Base-by-base conservation (phyloP, 805 yeast genomes). In the Ogataea philodendri region DNA sequence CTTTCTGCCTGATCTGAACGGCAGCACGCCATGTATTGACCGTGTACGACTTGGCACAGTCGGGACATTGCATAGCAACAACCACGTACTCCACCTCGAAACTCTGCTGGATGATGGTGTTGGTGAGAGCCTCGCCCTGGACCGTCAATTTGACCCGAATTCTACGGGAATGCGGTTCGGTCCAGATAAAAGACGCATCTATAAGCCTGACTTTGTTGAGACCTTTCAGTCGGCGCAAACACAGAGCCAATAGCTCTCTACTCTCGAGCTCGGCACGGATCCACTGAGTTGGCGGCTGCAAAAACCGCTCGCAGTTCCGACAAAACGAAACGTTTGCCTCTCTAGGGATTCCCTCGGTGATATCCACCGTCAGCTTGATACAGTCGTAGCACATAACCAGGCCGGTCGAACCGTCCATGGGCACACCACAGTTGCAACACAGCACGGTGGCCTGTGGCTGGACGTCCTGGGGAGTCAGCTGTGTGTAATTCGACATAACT, bases 111-210 rank as follows among this genome's bases (percentile, higher is more conserved):
- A 93, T 78, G 46, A 90, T 84, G 16, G 96, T 86, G 55, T 86
- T 87, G 18, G 81, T 71, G 76, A 88, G 80, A 15, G 96, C 97
- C 61, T 93, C 98, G 48, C 97, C 97, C 63, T 90, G 97, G 19
- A 93, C 96, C 0, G 97, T 87, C 36, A 93, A 65, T 55, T 89
- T 88, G 45, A 94, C 78, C 61, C 88, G 79, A 42, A 90, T 78
- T 69, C 99, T 81, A 63, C 98, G 76, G 17, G 97, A 88, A 62
- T 93, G 99, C 3, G 99, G 98, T 66, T 93, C 99, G 1, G 99
- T 93, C 99, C 99, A 93, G 44, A 94, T 78, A 53, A 89, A 93
- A 5, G 89, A 76, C 2, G 98, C 99, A 65, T 93, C 97, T 26
- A 87, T 78, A 42, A 93, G 68, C 51, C 96, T 70, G 29, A 88